Evolutionary conservation across 148 eudicot species (phyloP).

Genomic region (Cornus florida): DNA sequence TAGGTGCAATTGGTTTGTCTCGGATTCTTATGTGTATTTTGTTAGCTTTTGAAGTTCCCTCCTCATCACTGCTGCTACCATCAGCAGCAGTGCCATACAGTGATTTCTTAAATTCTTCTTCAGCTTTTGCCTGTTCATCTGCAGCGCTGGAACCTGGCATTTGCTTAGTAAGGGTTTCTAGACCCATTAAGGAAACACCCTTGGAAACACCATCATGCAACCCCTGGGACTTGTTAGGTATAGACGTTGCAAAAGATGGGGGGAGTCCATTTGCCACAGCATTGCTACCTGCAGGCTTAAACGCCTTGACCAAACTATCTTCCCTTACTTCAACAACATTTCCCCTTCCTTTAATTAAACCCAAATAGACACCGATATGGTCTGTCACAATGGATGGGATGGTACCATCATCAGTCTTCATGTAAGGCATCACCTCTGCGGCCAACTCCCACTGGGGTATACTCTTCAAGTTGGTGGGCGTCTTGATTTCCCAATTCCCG

Average conservation of each 20-base stretch:
- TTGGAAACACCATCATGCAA: constrained; percentile 44
- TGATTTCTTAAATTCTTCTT: constrained; percentile 90
- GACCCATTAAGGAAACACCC: constrained; percentile 64
- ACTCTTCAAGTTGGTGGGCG: constrained; percentile 75
- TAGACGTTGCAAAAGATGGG: constrained; percentile 38
- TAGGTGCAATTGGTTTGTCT: constrained; percentile 66
- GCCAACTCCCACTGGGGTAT: constrained; percentile 96
- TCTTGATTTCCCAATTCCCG: constrained; percentile 97
- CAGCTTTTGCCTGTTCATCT: constrained; percentile 92
- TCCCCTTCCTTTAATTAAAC: constrained; percentile 87
- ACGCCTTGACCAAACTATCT: constrained; percentile 82
- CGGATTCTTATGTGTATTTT: constrained; percentile 77
- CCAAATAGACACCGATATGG: constrained; percentile 95
- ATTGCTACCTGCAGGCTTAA: constrained; percentile 50
- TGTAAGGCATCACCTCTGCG: constrained; percentile 95
- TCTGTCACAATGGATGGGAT: constrained; percentile 88
- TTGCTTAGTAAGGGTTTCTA: constrained; percentile 67
- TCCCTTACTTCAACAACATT: constrained; percentile 91
- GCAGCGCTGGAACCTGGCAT: constrained; percentile 40
- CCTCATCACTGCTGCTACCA: constrained; percentile 96
- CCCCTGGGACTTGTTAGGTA: constrained; percentile 40
- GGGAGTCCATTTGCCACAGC: constrained; percentile 39
- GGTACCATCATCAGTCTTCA: constrained; percentile 92
- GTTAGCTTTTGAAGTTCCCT: constrained; percentile 68
- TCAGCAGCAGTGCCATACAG: constrained; percentile 70